Conservation (phyloP, 2,329 filamentous ascomycete species). For the Arthrinium phaeospermum region DNA sequence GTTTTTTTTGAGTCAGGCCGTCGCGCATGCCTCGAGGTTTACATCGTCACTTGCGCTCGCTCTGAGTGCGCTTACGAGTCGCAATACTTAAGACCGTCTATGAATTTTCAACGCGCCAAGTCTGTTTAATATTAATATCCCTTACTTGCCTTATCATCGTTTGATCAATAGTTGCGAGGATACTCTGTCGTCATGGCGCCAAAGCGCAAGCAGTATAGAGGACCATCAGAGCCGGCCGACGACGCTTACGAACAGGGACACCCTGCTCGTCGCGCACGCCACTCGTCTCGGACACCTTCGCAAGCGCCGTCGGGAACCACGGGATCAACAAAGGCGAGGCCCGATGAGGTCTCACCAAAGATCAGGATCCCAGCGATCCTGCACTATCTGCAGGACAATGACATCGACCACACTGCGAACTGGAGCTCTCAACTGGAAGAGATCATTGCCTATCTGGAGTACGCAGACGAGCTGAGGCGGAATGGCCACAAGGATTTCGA, state of each 20-base stretch:
- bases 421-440: slow-evolving; percentile 37
- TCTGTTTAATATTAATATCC: neutral
- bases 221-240: neutral
- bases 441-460: slow-evolving; percentile 42
- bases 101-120: neutral
- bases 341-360: slow-evolving; percentile 34
- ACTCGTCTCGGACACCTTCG: neutral
- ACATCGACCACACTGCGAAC: slow-evolving; percentile 46
- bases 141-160: neutral
- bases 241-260: neutral
- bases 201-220: slow-evolving; percentile 15
- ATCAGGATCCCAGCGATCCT: slow-evolving; percentile 41
- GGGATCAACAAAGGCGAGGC: neutral
- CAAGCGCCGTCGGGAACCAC: neutral
- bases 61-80: slow-evolving; percentile 5
- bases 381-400: slow-evolving; percentile 57
- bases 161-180: neutral
- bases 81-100: neutral
- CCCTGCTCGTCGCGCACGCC: neutral
- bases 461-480: slow-evolving; percentile 32
- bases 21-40: slow-evolving; percentile 12
- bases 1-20: slow-evolving; percentile 1
- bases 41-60: slow-evolving; percentile 7
- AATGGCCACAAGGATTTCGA: slow-evolving; percentile 33
- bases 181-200: slow-evolving; percentile 14